phyloP scores from a whole-genome alignment of 1,284 basidiomycete genomes.

The Earliella scabrosa region DNA sequence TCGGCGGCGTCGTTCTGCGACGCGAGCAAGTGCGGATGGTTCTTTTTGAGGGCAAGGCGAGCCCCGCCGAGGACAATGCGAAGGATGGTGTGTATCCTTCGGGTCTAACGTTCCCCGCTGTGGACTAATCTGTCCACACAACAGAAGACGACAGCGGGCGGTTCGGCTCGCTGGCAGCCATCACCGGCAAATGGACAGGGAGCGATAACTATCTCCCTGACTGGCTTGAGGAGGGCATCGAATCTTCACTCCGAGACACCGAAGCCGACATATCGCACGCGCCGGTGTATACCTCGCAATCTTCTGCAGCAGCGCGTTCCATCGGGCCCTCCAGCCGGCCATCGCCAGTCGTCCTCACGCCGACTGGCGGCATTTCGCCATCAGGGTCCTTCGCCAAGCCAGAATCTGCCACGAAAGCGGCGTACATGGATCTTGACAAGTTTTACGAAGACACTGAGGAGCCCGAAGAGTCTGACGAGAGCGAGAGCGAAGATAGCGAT shows the following conservation, averaged over 20 bases:
- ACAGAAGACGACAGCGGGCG: conserved; percentile 47
- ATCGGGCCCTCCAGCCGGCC: conserved; percentile 28
- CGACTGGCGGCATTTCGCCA: conserved; percentile 49
- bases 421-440: conserved; percentile 66
- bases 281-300: conserved; percentile 24
- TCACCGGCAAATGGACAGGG: conserved; percentile 54
- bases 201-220: conserved; percentile 40
- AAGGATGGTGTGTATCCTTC: conserved; percentile 19
- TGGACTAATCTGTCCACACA: not conserved
- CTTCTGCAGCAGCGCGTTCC: conserved; percentile 26
- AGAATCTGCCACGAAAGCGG: conserved; percentile 44
- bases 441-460: conserved; percentile 59
- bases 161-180: conserved; percentile 60
- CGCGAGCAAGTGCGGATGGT: conserved; percentile 82
- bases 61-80: conserved; percentile 44
- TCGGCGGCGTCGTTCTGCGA: conserved; percentile 76
- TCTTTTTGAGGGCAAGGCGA: conserved; percentile 75
- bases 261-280: conserved; percentile 55
- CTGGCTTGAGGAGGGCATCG: conserved; percentile 43
- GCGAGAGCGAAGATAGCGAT: conserved; percentile 33
- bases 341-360: conserved; percentile 56
- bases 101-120: not conserved
- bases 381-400: conserved; percentile 40
- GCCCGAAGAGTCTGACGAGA: conserved; percentile 33
- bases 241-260: conserved; percentile 45